Conservation (phyloP, 2,329 filamentous ascomycete species). For the Colletotrichum tamarilloi region DNA sequence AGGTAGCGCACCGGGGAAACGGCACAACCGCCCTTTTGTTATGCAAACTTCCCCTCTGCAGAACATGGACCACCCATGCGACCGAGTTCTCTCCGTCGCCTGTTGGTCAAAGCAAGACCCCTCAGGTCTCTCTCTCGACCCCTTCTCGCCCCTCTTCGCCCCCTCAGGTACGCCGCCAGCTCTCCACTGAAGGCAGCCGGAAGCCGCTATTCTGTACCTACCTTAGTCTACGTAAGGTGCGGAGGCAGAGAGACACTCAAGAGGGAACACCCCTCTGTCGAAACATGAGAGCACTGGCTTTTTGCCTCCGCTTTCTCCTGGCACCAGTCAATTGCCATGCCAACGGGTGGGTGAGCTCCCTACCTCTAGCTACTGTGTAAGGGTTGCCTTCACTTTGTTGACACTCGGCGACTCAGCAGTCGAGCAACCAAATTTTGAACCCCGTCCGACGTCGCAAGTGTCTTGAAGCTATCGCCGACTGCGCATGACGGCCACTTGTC, state of each 20-base stretch:
- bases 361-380: background rate
- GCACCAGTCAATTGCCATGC: slow-evolving; percentile 24
- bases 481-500: slow-evolving; percentile 4
- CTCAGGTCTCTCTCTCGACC: background rate
- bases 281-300: slow-evolving; percentile 17
- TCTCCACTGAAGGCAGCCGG: background rate
- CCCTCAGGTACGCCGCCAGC: slow-evolving; percentile 1
- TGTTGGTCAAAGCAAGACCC: background rate
- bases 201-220: background rate
- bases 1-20: slow-evolving; percentile 19
- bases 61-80: slow-evolving; percentile 30
- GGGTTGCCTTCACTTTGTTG: background rate
- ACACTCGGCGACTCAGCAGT: background rate
- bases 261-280: slow-evolving; percentile 29
- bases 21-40: slow-evolving; percentile 21
- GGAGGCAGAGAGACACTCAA: background rate
- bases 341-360: slow-evolving; percentile 14
- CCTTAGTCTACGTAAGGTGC: background rate
- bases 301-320: slow-evolving; percentile 17
- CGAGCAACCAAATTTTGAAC: background rate
- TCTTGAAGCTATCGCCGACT: slow-evolving; percentile 24
- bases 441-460: background rate
- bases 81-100: background rate
- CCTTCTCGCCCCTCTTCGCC: background rate
- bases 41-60: slow-evolving; percentile 26